Conservation (phyloP, 169 alveolate genomes). For the Cytauxzoon felis region DNA sequence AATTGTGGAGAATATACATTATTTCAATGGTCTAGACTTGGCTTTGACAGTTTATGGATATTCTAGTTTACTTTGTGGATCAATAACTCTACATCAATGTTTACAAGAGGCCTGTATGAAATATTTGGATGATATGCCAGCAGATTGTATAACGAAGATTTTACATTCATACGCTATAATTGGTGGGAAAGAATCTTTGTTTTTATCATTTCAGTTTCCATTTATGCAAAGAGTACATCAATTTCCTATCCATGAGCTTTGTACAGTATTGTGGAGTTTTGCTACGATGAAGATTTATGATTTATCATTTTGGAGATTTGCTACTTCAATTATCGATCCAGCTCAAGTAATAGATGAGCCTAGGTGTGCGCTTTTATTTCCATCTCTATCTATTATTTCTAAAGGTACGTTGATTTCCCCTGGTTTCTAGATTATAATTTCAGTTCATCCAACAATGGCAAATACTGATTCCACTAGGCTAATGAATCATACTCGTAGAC, state of each 20-base stretch:
- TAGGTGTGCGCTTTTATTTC: slow-evolving; percentile 46
- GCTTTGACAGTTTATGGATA: slow-evolving; percentile 55
- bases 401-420: slow-evolving; percentile 12
- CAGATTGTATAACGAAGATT: slow-evolving; percentile 59
- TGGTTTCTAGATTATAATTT: neutral
- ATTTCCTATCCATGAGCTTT: slow-evolving; percentile 46
- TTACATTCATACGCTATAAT: slow-evolving; percentile 45
- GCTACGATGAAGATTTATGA: slow-evolving; percentile 45
- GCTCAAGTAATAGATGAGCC: slow-evolving; percentile 20
- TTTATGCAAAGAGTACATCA: slow-evolving; percentile 52
- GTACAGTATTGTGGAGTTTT: slow-evolving; percentile 49
- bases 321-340: slow-evolving; percentile 15
- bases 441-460: slow-evolving; percentile 20
- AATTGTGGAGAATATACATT: slow-evolving; percentile 23
- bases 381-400: slow-evolving; percentile 29
- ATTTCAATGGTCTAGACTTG: slow-evolving; percentile 60
- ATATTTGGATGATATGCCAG: slow-evolving; percentile 52
- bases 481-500: slow-evolving; percentile 22
- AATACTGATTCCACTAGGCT: slow-evolving; percentile 30
- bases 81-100: slow-evolving; percentile 51
- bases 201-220: slow-evolving; percentile 14
- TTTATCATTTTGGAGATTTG: slow-evolving; percentile 28
- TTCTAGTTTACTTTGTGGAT: slow-evolving; percentile 21
- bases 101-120: slow-evolving; percentile 38
- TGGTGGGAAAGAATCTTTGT: slow-evolving; percentile 33